Evolutionary conservation across 805 yeast species (phyloP).

Genomic region (Clavispora santaluciae): DNA sequence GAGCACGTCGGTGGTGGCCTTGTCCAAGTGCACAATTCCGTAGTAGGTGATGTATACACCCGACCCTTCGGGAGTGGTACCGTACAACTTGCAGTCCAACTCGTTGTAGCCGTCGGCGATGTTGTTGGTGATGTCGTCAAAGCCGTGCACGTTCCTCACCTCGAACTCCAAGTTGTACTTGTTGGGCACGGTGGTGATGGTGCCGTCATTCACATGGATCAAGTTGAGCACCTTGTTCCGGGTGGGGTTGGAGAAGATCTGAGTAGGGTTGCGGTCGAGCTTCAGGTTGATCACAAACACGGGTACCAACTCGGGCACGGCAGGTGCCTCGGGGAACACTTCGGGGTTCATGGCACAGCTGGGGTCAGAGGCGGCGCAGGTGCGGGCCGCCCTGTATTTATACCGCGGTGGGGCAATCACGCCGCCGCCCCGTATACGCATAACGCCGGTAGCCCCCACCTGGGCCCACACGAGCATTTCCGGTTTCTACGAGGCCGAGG

Average conservation of each 20-base stretch:
- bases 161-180: constrained; percentile 29
- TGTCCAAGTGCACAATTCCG: constrained; percentile 43
- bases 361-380: neutral
- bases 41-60: constrained; percentile 41
- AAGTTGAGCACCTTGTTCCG: constrained; percentile 17
- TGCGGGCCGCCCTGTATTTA: neutral
- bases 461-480: too few relatives aligned
- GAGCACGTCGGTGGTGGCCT: constrained; percentile 32
- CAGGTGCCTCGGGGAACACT: constrained; percentile 13
- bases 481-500: too few relatives aligned
- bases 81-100: constrained; percentile 49
- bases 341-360: constrained; percentile 1
- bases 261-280: constrained; percentile 17
- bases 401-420: neutral
- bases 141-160: constrained; percentile 30
- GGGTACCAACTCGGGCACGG: constrained; percentile 26
- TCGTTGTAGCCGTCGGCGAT: constrained; percentile 21
- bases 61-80: constrained; percentile 40
- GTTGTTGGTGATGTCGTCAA: constrained; percentile 43
- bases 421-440: neutral
- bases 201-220: constrained; percentile 25
- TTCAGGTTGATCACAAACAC: constrained; percentile 28
- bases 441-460: too few relatives aligned
- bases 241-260: constrained; percentile 14
- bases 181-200: constrained; percentile 26